These are phyloP conservation scores for Agrocybe pediades DNA, from an alignment of 768 basidiomycete genomes.

Conservation along the genomic window DNA sequence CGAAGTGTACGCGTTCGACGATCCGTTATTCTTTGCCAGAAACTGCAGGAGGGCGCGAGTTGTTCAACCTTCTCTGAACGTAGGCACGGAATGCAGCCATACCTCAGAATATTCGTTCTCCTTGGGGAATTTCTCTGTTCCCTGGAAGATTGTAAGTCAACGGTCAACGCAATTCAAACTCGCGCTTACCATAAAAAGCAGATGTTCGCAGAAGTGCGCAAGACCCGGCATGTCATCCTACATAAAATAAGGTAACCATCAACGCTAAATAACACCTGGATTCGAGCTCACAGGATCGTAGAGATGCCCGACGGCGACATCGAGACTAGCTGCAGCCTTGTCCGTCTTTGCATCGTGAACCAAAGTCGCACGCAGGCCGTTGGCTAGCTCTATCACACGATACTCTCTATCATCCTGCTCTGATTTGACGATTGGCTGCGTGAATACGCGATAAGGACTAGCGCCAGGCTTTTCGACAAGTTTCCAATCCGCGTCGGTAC, in stretches of 20 bases:
- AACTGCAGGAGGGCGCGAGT: slow-evolving; percentile 41
- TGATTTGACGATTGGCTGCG: slow-evolving; percentile 59
- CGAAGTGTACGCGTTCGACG: slow-evolving; percentile 91
- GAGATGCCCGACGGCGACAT: slow-evolving; percentile 93
- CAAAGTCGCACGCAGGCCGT: slow-evolving; percentile 85
- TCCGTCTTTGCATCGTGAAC: slow-evolving; percentile 86
- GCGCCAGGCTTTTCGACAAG: slow-evolving; percentile 17
- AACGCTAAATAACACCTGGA: slow-evolving; percentile 24
- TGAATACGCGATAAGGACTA: slow-evolving; percentile 23
- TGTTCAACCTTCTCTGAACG: background rate
- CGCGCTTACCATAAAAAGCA: slow-evolving; percentile 86
- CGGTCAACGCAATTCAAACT: background rate
- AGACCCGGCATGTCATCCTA: slow-evolving; percentile 90
- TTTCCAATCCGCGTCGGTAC: slow-evolving; percentile 20
- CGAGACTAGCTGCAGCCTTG: slow-evolving; percentile 92
- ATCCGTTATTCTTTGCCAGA: slow-evolving; percentile 79
- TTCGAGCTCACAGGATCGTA: slow-evolving; percentile 79
- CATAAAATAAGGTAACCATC: background rate
- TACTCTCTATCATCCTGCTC: slow-evolving; percentile 81
- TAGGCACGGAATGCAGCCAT: slow-evolving; percentile 6
- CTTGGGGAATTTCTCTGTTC: slow-evolving; percentile 79
- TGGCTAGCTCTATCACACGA: slow-evolving; percentile 79
- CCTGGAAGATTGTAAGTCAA: slow-evolving; percentile 41
- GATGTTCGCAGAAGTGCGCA: slow-evolving; percentile 95
- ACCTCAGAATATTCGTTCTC: slow-evolving; percentile 97